Base-by-base conservation (phyloP, 371 early-diverging fungal species). In the Saksenaea oblongispora region DNA sequence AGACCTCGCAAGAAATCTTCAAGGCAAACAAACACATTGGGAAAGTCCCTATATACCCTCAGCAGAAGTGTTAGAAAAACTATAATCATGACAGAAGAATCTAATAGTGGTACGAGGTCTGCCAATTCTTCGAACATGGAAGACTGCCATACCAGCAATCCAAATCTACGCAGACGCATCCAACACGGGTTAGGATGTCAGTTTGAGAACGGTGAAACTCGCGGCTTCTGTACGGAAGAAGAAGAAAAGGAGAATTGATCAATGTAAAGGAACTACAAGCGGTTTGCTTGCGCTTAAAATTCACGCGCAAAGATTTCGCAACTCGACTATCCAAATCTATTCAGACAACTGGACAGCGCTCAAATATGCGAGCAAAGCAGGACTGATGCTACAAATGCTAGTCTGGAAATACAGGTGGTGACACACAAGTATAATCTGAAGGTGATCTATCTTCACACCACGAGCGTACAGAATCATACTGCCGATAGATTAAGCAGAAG, bases 281-380 rank as follows among this genome's bases (percentile, higher is more conserved):
- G 15, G 54, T 73, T 42, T 36, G 2, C 68, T 62, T 62, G 74
- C 66, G 3, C 15, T 67, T 3, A 36, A 35, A 41, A 54, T 36
- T 1, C 62, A 73, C 56, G 59, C 34, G 17, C 56, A 51, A 63
- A 65, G 26, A 41, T 58, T 28, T 60, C 5, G 15, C 53, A 44
- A 59, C 7, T 63, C 34, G 3, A 58, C 62, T 11, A 67, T 67
- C 8, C 34, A 58, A 36, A 60, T 72, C 1, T 60, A 34, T n/a
- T 24, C 54, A 0, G 73, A 72, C 69, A 72, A 64, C 60, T 66
- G 26, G 35, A 72, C 73, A 37, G 69, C 65, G 1, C 26, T 72
- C 15, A 69, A 69, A 54, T 72, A 72, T 37, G 57, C 34, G 0
- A 59, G 36, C 11, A 66, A 66, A 39, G 53, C 65, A 8, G 72